Evolutionary conservation across 2,329 filamentous ascomycete species (phyloP).

Genomic region (Grosmannia huntii): DNA sequence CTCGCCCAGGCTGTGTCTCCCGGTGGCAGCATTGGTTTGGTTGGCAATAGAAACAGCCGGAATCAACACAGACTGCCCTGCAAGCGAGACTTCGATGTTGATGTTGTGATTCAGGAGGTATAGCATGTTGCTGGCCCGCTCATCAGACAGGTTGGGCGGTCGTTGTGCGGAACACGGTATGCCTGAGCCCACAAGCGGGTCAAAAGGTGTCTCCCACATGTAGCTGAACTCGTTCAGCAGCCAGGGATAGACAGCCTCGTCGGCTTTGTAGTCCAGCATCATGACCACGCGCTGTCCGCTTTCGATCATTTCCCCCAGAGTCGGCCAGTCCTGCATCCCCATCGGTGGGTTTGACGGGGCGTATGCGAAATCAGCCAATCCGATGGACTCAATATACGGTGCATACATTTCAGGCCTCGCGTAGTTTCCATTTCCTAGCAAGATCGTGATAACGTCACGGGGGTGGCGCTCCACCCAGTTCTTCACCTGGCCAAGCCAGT

Average conservation of each 20-base stretch:
- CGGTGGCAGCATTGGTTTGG: constrained; percentile 54
- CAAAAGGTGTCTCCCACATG: constrained; percentile 85
- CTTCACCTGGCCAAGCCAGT: constrained; percentile 56
- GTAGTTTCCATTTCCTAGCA: constrained; percentile 75
- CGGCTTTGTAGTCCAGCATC: constrained; percentile 75
- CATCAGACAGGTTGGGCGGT: constrained; percentile 49
- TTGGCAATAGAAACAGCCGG: constrained; percentile 60
- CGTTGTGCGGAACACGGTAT: constrained; percentile 75
- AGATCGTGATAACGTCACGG: constrained; percentile 76
- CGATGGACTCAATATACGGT: constrained; percentile 55
- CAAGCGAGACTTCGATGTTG: constrained; percentile 62
- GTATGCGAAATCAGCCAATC: constrained; percentile 62
- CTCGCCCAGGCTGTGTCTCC: constrained; percentile 52
- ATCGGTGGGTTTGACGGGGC: constrained; percentile 59
- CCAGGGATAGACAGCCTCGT: constrained; percentile 69
- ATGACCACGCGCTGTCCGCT: constrained; percentile 58
- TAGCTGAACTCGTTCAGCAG: constrained; percentile 79
- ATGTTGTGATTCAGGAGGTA: constrained; percentile 89
- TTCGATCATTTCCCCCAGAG: constrained; percentile 63
- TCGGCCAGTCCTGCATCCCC: constrained; percentile 68
- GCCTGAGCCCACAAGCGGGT: constrained; percentile 34
- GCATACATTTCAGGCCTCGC: constrained; percentile 51
- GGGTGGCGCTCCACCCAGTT: constrained; percentile 65
- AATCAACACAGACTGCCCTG: constrained; percentile 51
- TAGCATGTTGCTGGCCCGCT: constrained; percentile 47